Percentiles rank a stretch among this genome's conserved stretches.
Conservation (phyloP, 768 basidiomycete species). For the Mrakia hoshinonis region DNA sequence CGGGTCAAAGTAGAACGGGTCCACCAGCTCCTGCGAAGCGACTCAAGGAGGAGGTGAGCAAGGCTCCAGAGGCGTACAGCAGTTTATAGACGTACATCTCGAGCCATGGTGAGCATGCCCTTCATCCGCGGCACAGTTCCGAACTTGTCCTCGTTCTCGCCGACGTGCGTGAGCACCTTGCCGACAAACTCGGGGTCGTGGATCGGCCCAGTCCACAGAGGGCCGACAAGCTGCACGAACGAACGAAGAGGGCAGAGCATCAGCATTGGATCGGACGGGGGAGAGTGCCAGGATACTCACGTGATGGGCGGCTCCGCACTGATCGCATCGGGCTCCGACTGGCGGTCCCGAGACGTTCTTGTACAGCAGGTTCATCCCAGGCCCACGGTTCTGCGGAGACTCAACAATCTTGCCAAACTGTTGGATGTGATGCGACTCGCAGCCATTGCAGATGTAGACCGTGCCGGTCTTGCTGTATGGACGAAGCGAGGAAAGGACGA, state of each 20-base stretch:
- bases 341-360: conserved; percentile 66
- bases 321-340: conserved; percentile 50
- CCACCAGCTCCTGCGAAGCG: conserved; percentile 54
- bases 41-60: conserved; percentile 20
- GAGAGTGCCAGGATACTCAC: conserved; percentile 45
- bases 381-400: conserved; percentile 48
- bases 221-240: conserved; percentile 64
- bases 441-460: conserved; percentile 74
- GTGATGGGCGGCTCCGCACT: conserved; percentile 70
- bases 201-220: conserved; percentile 90
- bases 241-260: neutral
- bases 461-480: conserved; percentile 65
- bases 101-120: conserved; percentile 87
- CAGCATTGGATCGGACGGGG: neutral
- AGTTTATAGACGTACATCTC: conserved; percentile 47
- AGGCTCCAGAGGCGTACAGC: too few relatives aligned
- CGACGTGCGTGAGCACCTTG: conserved; percentile 67
- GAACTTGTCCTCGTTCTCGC: conserved; percentile 55
- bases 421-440: conserved; percentile 74
- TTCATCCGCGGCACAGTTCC: conserved; percentile 77
- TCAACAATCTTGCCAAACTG: conserved; percentile 69
- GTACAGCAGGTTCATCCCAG: conserved; percentile 57
- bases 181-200: conserved; percentile 67
- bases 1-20: conserved; percentile 83
- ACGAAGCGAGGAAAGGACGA: neutral